Conservation (phyloP, 2,329 filamentous ascomycete species). For the Cytospora schulzeri region DNA sequence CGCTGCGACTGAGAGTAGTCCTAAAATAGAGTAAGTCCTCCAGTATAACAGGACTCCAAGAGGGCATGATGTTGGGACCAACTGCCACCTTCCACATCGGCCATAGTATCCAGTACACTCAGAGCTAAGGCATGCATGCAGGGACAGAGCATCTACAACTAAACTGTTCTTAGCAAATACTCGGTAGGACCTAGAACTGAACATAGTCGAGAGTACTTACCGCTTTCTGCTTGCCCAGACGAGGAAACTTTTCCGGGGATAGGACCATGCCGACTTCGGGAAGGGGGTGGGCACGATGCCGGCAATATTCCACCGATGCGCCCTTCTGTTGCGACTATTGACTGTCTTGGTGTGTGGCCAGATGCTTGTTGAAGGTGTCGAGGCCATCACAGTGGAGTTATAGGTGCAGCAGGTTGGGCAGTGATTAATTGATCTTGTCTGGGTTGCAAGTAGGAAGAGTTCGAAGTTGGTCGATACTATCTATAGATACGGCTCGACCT, state of each 20-base stretch:
- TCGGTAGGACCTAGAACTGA: no score
- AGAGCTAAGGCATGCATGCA: not conserved
- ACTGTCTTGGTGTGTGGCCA: not conserved
- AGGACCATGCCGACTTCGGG: not conserved
- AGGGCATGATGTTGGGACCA: not conserved
- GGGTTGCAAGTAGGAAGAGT: no score
- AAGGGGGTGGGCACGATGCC: not conserved
- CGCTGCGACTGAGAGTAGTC: no score
- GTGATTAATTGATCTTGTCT: not conserved
- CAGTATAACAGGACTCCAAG: no score
- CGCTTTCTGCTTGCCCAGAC: no score
- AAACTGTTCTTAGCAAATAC: not conserved
- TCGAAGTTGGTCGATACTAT: no score
- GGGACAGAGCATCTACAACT: not conserved
- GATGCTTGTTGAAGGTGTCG: not conserved
- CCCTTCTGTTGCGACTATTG: not conserved
- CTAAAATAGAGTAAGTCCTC: no score
- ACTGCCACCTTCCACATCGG: not conserved
- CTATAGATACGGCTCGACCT: no score
- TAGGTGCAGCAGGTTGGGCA: not conserved
- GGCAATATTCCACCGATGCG: not conserved
- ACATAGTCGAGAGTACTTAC: no score
- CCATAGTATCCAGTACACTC: not conserved
- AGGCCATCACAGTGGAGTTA: not conserved
- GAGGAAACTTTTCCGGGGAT: no score